phyloP scores from a whole-genome alignment of 306 rosid species.

The Argentina anserina region DNA sequence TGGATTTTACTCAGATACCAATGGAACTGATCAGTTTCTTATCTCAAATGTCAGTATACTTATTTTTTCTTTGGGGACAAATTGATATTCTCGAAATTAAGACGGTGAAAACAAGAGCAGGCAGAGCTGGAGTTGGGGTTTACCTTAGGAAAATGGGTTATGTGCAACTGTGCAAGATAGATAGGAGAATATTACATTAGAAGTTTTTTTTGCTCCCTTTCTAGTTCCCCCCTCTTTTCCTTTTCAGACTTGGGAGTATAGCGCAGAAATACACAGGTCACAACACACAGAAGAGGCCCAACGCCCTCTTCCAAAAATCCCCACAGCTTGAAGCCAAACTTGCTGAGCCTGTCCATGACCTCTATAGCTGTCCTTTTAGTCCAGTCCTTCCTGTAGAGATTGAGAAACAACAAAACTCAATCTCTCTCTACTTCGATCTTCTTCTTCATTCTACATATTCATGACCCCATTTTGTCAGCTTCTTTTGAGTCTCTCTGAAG shows the following conservation, averaged over 20 bases:
- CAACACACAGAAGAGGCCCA: conserved; percentile 29
- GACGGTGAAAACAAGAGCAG: too few relatives aligned
- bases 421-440: conserved; percentile 14
- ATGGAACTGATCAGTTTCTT: too few relatives aligned
- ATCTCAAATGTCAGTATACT: too few relatives aligned
- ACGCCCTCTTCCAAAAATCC: conserved; percentile 20
- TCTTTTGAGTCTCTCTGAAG: conserved; percentile 27
- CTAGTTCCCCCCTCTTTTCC: conserved; percentile 22
- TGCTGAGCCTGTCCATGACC: conserved; percentile 65
- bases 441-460: conserved; percentile 8
- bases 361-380: conserved; percentile 55
- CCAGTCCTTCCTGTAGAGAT: conserved; percentile 29
- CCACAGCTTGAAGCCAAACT: conserved; percentile 66
- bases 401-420: conserved; percentile 21
- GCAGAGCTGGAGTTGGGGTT: too few relatives aligned
- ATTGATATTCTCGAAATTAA: too few relatives aligned
- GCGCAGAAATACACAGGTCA: too few relatives aligned
- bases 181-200: too few relatives aligned
- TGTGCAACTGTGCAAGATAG: too few relatives aligned
- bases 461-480: conserved; percentile 74
- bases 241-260: conserved; percentile 24
- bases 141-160: too few relatives aligned
- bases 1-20: too few relatives aligned
- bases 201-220: too few relatives aligned
- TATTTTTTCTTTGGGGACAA: too few relatives aligned